Evolutionary conservation across 2,329 filamentous ascomycete species (phyloP), one percentile per base, ranked within the genome.

Genomic region (Cercospora janseana): DNA sequence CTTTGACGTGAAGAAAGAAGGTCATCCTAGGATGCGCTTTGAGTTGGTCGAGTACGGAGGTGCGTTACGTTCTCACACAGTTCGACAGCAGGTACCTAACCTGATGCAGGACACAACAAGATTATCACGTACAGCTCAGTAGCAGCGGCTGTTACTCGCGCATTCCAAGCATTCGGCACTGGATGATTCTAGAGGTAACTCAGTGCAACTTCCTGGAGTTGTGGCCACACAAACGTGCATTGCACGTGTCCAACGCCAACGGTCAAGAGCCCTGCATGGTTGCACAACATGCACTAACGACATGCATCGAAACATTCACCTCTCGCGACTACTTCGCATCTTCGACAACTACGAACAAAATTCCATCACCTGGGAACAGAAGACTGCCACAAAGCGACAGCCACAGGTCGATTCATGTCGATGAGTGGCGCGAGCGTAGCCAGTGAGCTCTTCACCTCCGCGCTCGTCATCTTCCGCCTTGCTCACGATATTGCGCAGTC

Each of bases 91-190:
- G 18, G 26, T 9, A 5, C 10, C 20, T 34, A 21, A 49, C 43
- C 13, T 29, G 27, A 26, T n/a, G 1, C 48, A 87, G 84, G 82
- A 4, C 87, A 91, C 64, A 89, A 88, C 63, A 73, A 79, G 43
- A 76, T 90, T 29, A 78, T 87, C 66, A 79, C 79, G 5, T 86
- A 80, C 62, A 77, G 82, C 1, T 77, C 82, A 3, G 79, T 88
- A 12, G 67, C 78, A 6, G 69, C 86, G 29, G 85, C 84, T 2
- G 76, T 87, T 0, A 76, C 84, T 72, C 77, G 83, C 52, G 80
- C 80, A 1, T 88, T 88, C 66, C 79, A 79, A 27, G 56, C 26
- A 26, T 56, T 32, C 58, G 60, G 28, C 46, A 56, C 15, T 49
- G 45, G 42, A 16, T 21, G 18, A 40, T 24, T n/a, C n/a, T n/a